Conservation (phyloP, 23 red algal genomes). For the Chondrus crispus region DNA sequence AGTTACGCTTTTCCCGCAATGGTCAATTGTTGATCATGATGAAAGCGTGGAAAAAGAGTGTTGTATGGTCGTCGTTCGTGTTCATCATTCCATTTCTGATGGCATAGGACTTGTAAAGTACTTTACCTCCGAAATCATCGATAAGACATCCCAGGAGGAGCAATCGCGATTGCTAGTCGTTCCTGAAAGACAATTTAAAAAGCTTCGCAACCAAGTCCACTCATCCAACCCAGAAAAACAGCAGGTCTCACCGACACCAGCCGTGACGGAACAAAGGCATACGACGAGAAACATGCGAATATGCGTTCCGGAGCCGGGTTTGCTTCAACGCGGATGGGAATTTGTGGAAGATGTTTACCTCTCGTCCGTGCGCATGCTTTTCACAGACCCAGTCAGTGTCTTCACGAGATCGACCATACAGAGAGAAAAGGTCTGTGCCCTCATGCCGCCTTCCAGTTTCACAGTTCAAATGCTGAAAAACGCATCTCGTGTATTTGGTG, state of each 20-base stretch:
- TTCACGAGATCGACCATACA: slow-evolving; percentile 8
- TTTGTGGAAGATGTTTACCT: background rate
- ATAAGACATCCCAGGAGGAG: background rate
- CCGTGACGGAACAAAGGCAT: background rate
- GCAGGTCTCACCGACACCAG: background rate
- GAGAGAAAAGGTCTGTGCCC: slow-evolving; percentile 17
- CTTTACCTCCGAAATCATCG: slow-evolving; percentile 22
- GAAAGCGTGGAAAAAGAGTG: background rate
- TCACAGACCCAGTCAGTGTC: background rate
- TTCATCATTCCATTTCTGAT: slow-evolving; percentile 44
- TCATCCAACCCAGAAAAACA: too few relatives aligned
- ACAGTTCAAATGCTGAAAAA: slow-evolving; percentile 15
- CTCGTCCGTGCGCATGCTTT: background rate
- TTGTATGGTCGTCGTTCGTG: slow-evolving; percentile 14
- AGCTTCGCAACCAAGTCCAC: too few relatives aligned
- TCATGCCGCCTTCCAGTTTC: slow-evolving; percentile 18
- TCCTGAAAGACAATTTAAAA: background rate
- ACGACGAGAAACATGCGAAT: background rate
- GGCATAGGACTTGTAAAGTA: slow-evolving; percentile 50
- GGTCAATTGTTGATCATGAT: background rate
- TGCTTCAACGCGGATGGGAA: background rate
- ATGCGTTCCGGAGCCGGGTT: background rate
- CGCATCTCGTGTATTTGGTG: background rate
- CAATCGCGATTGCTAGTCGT: background rate
- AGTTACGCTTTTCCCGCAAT: slow-evolving; percentile 16